Percentiles rank a stretch among this genome's conserved stretches.
These are phyloP conservation scores for Candolleomyces efflorescens DNA, from an alignment of 768 basidiomycete species.

Conservation along the genomic window DNA sequence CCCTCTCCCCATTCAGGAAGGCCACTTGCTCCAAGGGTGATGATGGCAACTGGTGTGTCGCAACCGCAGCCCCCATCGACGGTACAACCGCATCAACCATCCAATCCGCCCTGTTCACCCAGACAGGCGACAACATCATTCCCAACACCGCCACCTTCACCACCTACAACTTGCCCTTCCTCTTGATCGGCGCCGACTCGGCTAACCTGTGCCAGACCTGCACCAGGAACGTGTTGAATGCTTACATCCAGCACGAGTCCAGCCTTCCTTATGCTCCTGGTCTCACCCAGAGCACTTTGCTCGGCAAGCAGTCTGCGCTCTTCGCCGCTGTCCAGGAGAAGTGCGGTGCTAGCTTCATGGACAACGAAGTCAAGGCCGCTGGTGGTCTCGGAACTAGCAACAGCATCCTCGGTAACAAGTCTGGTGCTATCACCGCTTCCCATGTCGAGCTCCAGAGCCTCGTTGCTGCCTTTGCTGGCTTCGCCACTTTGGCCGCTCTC, in stretches of 20 bases:
- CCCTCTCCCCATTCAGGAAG: constrained; percentile 54
- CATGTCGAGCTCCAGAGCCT: constrained; percentile 16
- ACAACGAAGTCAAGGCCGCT: constrained; percentile 62
- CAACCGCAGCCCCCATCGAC: constrained; percentile 35
- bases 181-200: constrained; percentile 60
- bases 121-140: constrained; percentile 29
- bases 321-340: constrained; percentile 56
- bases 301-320: constrained; percentile 60
- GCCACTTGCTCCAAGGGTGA: constrained; percentile 80
- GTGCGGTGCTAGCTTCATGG: constrained; percentile 74
- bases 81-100: constrained; percentile 16
- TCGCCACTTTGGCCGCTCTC: constrained; percentile 21
- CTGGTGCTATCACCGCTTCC: constrained; percentile 16
- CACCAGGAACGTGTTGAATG: constrained; percentile 68
- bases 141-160: constrained; percentile 56
- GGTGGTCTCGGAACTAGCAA: constrained; percentile 39
- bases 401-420: constrained; percentile 21
- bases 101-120: constrained; percentile 19
- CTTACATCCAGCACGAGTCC: constrained; percentile 77
- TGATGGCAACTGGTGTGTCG: constrained; percentile 64
- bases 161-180: constrained; percentile 69
- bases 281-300: constrained; percentile 55
- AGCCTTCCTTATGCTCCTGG: constrained; percentile 73
- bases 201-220: constrained; percentile 73
- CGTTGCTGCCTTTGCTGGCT: constrained; percentile 22